phyloP scores from a whole-genome alignment of 345 rosid genomes.

The Lumnitzera racemosa region DNA sequence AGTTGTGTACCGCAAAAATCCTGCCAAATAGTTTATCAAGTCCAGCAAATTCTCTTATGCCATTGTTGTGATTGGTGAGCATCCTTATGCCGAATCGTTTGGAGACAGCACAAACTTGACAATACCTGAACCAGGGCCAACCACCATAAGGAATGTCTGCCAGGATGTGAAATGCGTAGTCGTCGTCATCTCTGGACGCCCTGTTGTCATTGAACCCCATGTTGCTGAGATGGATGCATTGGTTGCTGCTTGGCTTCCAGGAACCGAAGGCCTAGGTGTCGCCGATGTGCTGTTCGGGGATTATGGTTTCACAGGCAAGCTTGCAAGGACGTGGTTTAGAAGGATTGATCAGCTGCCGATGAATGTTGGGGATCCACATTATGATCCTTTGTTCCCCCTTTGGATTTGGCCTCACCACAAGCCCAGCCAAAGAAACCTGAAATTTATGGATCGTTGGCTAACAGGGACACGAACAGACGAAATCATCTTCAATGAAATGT shows the following conservation, averaged over 20 bases:
- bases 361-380: constrained; percentile 41
- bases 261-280: constrained; percentile 86
- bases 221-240: constrained; percentile 50
- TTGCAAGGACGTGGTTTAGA: constrained; percentile 81
- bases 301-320: constrained; percentile 72
- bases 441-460: not conserved
- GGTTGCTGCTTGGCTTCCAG: constrained; percentile 95
- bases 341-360: constrained; percentile 81
- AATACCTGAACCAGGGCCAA: constrained; percentile 41
- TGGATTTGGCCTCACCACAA: constrained; percentile 23
- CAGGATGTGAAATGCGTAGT: constrained; percentile 59
- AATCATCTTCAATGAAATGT: too few species aligned
- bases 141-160: constrained; percentile 41
- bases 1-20: constrained; percentile 45
- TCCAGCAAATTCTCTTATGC: constrained; percentile 55
- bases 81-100: constrained; percentile 37
- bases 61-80: constrained; percentile 54
- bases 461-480: not conserved
- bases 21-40: constrained; percentile 37
- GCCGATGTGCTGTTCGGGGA: constrained; percentile 77
- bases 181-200: constrained; percentile 70
- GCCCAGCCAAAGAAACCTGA: constrained; percentile 8
- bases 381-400: constrained; percentile 39
- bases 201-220: constrained; percentile 65
- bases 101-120: constrained; percentile 54